Evolutionary conservation across 306 rosid species (phyloP).

Genomic region (Sicyos baderoa): DNA sequence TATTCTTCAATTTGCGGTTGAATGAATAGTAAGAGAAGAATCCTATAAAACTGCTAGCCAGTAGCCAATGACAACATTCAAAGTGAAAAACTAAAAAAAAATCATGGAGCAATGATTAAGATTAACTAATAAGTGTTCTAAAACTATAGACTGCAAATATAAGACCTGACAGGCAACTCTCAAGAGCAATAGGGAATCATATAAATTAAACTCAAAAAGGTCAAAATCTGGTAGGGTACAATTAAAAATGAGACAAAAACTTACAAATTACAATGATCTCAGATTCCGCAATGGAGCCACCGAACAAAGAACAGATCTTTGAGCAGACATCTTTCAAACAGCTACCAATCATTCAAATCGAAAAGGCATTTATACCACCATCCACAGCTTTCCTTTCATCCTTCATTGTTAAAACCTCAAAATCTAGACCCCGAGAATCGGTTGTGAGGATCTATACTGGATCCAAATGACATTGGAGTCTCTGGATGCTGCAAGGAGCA

Average conservation of each 20-base stretch:
- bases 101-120: not conserved
- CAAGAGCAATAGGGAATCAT: not conserved
- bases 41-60: not conserved
- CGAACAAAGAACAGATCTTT: not conserved
- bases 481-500: conserved; percentile 24
- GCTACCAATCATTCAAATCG: conserved; percentile 19
- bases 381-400: conserved; percentile 32
- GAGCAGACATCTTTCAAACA: not conserved
- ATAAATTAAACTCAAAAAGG: not conserved
- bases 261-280: conserved; percentile 1
- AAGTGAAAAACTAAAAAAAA: not conserved
- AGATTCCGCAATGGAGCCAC: not conserved
- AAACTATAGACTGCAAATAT: not conserved
- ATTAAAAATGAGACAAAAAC: not conserved
- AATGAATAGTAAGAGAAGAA: not conserved
- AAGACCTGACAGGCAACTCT: not conserved
- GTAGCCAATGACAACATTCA: too few species aligned
- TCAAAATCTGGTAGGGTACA: not conserved
- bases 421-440: conserved; percentile 49
- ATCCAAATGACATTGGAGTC: conserved; percentile 33
- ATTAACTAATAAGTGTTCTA: not conserved
- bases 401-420: conserved; percentile 34
- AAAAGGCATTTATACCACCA: conserved; percentile 38
- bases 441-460: conserved; percentile 24
- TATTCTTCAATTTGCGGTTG: not conserved